These are phyloP conservation scores for Ulota crispa DNA, from an alignment of 225 moss, liverwort and hornwort genomes.

Conservation along the genomic window DNA sequence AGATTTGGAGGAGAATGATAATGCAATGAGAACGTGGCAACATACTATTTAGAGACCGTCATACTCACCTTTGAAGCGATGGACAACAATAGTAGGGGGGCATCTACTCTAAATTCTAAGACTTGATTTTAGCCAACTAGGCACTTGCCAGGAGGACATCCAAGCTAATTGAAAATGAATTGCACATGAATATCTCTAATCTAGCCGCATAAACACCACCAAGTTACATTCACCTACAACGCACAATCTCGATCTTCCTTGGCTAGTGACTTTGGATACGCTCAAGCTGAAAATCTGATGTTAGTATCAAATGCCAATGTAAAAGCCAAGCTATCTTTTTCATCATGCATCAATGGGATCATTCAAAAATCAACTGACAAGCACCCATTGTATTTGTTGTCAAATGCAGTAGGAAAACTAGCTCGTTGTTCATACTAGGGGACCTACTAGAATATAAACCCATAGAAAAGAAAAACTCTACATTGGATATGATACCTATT, in stretches of 20 bases:
- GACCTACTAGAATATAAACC: conserved; percentile 4
- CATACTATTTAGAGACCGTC: neutral
- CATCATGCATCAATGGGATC: neutral
- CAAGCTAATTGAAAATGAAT: conserved; percentile 2
- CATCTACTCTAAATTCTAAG: neutral
- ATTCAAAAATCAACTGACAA: neutral
- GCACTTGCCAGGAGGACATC: conserved; percentile 14
- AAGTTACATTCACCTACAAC: conserved; percentile 26
- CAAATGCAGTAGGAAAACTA: conserved; percentile 27
- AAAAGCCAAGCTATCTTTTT: conserved; percentile 19
- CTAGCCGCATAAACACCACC: conserved; percentile 27
- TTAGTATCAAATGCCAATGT: conserved; percentile 37
- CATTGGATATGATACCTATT: neutral
- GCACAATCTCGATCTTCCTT: conserved; percentile 28
- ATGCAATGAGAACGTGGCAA: neutral
- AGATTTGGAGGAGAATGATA: neutral
- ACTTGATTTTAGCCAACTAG: conserved; percentile 23
- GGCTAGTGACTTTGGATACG: conserved; percentile 28
- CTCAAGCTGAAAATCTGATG: conserved; percentile 45
- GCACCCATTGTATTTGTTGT: conserved; percentile 8
- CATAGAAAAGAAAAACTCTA: neutral
- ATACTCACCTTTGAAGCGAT: conserved; percentile 13
- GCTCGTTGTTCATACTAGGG: conserved; percentile 6
- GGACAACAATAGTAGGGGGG: neutral
- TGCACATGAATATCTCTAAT: conserved; percentile 5